A percentile compares a stretch with the other conserved stretches of the same genome.
Conservation (phyloP, 352 stramenopile species). For the Poterioochromonas sp. region DNA sequence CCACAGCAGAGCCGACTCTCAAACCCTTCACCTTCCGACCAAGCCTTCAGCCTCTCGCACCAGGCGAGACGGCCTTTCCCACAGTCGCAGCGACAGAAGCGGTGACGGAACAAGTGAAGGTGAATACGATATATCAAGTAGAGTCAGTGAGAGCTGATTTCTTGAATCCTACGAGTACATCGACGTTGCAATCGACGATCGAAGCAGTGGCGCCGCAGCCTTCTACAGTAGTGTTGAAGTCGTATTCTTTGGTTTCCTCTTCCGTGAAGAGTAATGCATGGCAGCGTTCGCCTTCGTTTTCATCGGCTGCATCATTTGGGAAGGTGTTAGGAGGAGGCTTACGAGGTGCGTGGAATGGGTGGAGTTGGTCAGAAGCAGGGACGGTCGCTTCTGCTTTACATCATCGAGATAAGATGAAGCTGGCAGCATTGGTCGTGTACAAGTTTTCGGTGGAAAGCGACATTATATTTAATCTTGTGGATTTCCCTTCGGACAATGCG, state of each 20-base stretch:
- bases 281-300: conserved; percentile 8
- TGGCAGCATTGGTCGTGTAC: conserved; percentile 8
- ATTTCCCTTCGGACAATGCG: conserved; percentile 4
- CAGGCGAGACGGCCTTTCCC: conserved; percentile 4
- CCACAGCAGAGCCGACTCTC: conserved; percentile 1
- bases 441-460: conserved; percentile 11
- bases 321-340: conserved; percentile 10
- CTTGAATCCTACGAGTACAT: conserved; percentile 13
- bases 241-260: conserved; percentile 13
- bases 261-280: conserved; percentile 11
- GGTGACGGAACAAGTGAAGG: conserved; percentile 8
- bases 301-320: conserved; percentile 8
- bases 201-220: neutral
- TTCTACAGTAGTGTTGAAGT: conserved; percentile 14
- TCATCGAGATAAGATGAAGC: conserved; percentile 13
- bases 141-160: conserved; percentile 7
- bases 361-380: conserved; percentile 7
- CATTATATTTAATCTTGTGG: conserved; percentile 17
- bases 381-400: conserved; percentile 10
- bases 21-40: conserved; percentile 1
- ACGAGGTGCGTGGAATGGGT: conserved; percentile 7
- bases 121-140: conserved; percentile 17
- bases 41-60: conserved; percentile 4
- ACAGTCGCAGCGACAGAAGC: conserved; percentile 7
- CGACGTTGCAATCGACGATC: conserved; percentile 5